Base-by-base conservation (phyloP, 2,329 filamentous ascomycete species). In the Exserohilum rostratum region DNA sequence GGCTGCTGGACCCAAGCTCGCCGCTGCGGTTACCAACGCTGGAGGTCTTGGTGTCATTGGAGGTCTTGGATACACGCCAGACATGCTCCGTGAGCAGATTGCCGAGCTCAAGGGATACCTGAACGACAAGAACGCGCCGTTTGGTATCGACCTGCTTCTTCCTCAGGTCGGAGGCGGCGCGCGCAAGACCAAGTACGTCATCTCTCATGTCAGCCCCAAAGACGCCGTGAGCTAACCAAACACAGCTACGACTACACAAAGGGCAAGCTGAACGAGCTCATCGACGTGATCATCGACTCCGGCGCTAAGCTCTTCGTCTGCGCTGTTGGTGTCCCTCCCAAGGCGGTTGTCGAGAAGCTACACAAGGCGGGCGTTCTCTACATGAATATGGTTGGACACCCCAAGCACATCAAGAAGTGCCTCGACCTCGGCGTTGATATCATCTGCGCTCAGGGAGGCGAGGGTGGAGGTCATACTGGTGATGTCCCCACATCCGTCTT, bases 331-430 rank as follows among this genome's bases (percentile, higher is more conserved):
- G 90, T 98, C 22, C 93, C 95, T 38, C 91, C 95, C 65, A 91
- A 90, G 79, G 81, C 85, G 66, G 88, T 97, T 55, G 92, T 99
- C 70, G 92, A 98, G 64, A 89, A 86, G 74, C 87, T 99, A 42
- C 95, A 99, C 85, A 85, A 87, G 73, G 81, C 87, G 71, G 93
- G 93, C 65, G 85, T 99, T 66, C 84, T 96, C 65, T 96, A 96
- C 85, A 98, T 98, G 95, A 99, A 99, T 88, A 99, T 99, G 95
- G 93, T 99, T 76, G 95, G 95, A 65, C 95, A 99, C 84, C 93
- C 95, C 73, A 99, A 99, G 87, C 95, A 99, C 81, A 93, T 96
- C 61, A 85, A 91, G 80, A 99, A 98, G 85, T 96, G 91, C 78
- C 84, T 99, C 60, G 91, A 93, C 46, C 85, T 75, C 55, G 95